Conservation (phyloP, 164 flowering plant species). For the Euptelea pleiosperma region DNA sequence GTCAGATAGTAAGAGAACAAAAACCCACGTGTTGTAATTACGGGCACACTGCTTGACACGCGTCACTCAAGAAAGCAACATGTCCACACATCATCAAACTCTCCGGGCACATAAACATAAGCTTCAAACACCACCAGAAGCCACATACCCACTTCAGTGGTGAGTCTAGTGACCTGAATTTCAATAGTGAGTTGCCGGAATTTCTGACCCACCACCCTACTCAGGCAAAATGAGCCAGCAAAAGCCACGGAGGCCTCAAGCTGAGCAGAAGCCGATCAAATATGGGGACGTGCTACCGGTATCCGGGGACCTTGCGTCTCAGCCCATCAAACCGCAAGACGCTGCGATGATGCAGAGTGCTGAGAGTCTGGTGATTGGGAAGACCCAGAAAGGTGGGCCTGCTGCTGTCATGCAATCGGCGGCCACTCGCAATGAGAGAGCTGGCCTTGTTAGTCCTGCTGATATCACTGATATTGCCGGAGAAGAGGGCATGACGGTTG, state of each 20-base stretch:
- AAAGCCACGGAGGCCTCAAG: constrained; percentile 24
- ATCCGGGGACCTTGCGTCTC: constrained; percentile 38
- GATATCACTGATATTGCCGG: constrained; percentile 15
- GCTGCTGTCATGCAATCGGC: constrained; percentile 55
- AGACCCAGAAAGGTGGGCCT: constrained; percentile 42
- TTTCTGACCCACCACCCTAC: too few species aligned
- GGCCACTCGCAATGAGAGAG: constrained; percentile 28
- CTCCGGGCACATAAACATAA: too few species aligned
- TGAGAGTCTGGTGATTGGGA: constrained; percentile 37
- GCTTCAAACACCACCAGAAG: too few species aligned
- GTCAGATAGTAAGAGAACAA: too few species aligned
- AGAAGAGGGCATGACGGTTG: constrained; percentile 27
- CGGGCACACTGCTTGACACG: too few species aligned
- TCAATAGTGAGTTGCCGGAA: too few species aligned
- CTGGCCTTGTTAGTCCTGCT: constrained; percentile 26
- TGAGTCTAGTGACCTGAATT: too few species aligned
- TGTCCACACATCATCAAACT: too few species aligned
- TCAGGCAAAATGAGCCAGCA: constrained; percentile 37
- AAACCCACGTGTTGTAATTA: too few species aligned
- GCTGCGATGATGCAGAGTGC: constrained; percentile 51
- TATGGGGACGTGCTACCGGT: constrained; percentile 59
- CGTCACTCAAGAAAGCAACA: too few species aligned
- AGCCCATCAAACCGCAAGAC: constrained; percentile 41
- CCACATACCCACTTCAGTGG: too few species aligned
- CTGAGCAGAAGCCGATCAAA: constrained; percentile 37